Conservation (phyloP, 1,284 basidiomycete species). For the Volvariella volvacea region DNA sequence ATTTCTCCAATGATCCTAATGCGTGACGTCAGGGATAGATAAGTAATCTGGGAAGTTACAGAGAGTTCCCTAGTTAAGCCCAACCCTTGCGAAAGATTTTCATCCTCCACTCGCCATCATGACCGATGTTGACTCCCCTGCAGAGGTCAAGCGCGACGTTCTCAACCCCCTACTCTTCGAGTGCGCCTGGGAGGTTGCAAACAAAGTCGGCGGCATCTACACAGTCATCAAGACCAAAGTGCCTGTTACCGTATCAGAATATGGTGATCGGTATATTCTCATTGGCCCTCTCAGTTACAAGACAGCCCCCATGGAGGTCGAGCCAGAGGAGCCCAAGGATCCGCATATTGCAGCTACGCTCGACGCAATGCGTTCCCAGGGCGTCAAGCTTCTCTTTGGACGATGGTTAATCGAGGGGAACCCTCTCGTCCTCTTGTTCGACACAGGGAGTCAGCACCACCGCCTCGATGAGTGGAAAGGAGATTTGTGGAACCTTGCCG, state of each 20-base stretch:
- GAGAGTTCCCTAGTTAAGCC: not conserved
- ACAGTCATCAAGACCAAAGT: slow-evolving; percentile 99
- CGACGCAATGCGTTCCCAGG: slow-evolving; percentile 75
- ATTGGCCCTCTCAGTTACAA: slow-evolving; percentile 97
- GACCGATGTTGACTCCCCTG: slow-evolving; percentile 2
- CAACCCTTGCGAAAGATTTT: not conserved
- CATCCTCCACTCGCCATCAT: not conserved
- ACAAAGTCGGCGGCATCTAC: slow-evolving; percentile 98
- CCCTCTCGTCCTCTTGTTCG: slow-evolving; percentile 91
- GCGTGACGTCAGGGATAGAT: slow-evolving; percentile 1
- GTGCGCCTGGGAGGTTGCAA: slow-evolving; percentile 91
- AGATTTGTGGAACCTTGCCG: slow-evolving; percentile 96
- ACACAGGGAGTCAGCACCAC: slow-evolving; percentile 85
- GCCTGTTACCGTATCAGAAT: slow-evolving; percentile 93
- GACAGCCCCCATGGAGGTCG: slow-evolving; percentile 97
- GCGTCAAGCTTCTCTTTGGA: slow-evolving; percentile 93
- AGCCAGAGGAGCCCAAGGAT: slow-evolving; percentile 81
- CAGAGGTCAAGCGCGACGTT: slow-evolving; percentile 54
- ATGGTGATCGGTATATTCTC: slow-evolving; percentile 86
- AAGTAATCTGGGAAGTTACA: not conserved
- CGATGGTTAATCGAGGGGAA: slow-evolving; percentile 97
- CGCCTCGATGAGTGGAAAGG: slow-evolving; percentile 97
- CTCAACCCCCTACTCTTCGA: slow-evolving; percentile 80
- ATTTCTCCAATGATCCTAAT: too few species aligned
- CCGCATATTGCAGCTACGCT: slow-evolving; percentile 66